Base-by-base conservation (phyloP, 331 rosid species). In the Cucumis variabilis region DNA sequence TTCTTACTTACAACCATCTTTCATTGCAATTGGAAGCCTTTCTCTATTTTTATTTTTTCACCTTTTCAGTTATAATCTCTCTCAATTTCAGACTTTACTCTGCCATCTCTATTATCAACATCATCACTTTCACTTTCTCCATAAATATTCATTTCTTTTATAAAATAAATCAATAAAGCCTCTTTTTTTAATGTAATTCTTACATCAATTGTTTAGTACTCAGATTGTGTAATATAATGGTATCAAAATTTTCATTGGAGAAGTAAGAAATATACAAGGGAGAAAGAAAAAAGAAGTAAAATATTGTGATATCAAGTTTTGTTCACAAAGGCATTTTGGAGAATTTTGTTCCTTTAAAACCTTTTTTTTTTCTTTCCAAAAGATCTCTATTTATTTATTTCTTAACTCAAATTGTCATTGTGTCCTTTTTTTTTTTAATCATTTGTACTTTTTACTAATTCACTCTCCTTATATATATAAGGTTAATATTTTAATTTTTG, bases 1-100 rank as follows among this genome's bases (percentile, higher is more conserved):
- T 88, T 37, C 44, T 37, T 37, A 4, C 53, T 16, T 53, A 53
- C 89, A 84, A 73, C 90, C 62, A 27, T 72, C 37, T 25, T 68
- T 89, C 94, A 94, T 95, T 95, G 95, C 90, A 93, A 95, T 89
- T 91, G 90, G 89, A 90, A 98, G 37, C 63, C 82, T 93, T 90
- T 23, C 93, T 86, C 80, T 90, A 44, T 3, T 44, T 44, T 44
- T 44, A 3, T 89, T 87, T 87, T 87, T 91, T 87, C 93, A 89
- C 92, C 82, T 96, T 94, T 87, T 90, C 93, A 89, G 94, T 88
- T 91, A 88, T 83, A 92, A 87, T 62, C 25, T 86, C 50, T 70
- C 50, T 66, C 41, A 44, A 58, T 51, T 80, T 55, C 68, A 80
- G 85, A 27, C 85, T 86, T 66, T 83, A 33, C 93, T 87, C 96